Evolutionary conservation across 495 filamentous ascomycete species (phyloP), one percentile per base, ranked within the genome.

Genomic region (Penicillium maclennaniae): DNA sequence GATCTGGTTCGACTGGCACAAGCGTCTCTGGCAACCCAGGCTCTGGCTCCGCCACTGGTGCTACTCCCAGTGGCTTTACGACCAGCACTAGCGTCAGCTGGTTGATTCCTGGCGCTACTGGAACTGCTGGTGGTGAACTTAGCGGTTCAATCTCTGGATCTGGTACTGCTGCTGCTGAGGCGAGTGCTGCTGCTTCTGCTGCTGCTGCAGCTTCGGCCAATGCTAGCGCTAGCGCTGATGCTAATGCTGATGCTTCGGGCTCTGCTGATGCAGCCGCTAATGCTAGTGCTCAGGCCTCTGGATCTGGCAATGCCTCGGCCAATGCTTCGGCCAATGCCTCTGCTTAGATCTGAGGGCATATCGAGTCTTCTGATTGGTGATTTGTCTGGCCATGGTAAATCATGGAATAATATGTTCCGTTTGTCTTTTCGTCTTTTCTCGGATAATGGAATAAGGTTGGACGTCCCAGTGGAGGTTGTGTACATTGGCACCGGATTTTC

Each of bases 1-100:
- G 48, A 56, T 56, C 54, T 56, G 54, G 42, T 51, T 47, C 43
- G 44, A 25, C 43, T 45, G 51, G 44, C 43, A 21, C 43, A 46
- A 36, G 49, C 10, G 39, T 51, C 39, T 54, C 55, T 54, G 51
- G 49, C 12, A 38, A 42, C 37, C 15, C 43, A 48, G 47, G 40
- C 9, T 21, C n/a, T 21, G 38, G 47, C 8, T 34, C 31, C 15
- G 31, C 10, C 31, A 34, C 31, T 12, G 10, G 8, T 14, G 3
- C 31, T 12, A 12, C 27, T 31, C 27, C 27, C 7, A 8, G 7
- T 7, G 10, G 31, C 10, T 34, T 34, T 12, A 14, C 31, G 1
- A 34, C 31, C 10, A 34, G 31, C 10, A 34, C 31, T 14, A 34
- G 31, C 10, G 10, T 34, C 31, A 14, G 10, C 31, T 34, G 8